Conservation (phyloP, 164 flowering plant species). For the Stephania yunnanensis region DNA sequence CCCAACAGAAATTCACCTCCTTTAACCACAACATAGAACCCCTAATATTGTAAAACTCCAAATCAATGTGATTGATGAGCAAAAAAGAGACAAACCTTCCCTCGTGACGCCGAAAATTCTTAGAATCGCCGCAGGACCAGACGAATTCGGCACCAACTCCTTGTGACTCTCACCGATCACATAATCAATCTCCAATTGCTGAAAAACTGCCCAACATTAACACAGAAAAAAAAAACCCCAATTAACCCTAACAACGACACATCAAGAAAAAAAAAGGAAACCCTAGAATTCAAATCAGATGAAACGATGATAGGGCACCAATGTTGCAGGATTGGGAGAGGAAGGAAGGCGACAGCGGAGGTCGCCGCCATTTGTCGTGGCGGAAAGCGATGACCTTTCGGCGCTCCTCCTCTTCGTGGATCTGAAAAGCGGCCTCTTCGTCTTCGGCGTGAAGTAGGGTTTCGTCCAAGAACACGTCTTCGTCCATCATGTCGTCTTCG, state of each 20-base stretch:
- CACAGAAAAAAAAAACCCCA: not conserved
- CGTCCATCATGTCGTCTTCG: conserved; percentile 69
- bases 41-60: not conserved
- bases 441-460: conserved; percentile 51
- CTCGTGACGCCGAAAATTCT: conserved; percentile 91
- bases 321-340: conserved; percentile 43
- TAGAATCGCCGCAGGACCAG: conserved; percentile 81
- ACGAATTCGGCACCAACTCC: conserved; percentile 48
- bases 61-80: not conserved
- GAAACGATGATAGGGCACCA: conserved; percentile 23
- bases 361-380: conserved; percentile 73
- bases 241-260: not conserved
- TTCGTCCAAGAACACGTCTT: conserved; percentile 83
- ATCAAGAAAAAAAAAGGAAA: conserved; percentile 8
- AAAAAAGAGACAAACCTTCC: conserved; percentile 49
- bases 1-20: not conserved
- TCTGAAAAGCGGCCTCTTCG: conserved; percentile 44
- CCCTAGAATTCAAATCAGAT: conserved; percentile 11
- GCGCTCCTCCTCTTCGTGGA: conserved; percentile 46
- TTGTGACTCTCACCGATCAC: conserved; percentile 72
- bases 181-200: conserved; percentile 95
- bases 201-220: conserved; percentile 50
- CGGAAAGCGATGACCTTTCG: conserved; percentile 48
- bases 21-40: not conserved
- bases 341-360: conserved; percentile 48